Percentiles rank a stretch among this genome's conserved stretches.
Evolutionary conservation across 208 protist genomes (phyloP).

Genomic region (Crithidia sp.): DNA sequence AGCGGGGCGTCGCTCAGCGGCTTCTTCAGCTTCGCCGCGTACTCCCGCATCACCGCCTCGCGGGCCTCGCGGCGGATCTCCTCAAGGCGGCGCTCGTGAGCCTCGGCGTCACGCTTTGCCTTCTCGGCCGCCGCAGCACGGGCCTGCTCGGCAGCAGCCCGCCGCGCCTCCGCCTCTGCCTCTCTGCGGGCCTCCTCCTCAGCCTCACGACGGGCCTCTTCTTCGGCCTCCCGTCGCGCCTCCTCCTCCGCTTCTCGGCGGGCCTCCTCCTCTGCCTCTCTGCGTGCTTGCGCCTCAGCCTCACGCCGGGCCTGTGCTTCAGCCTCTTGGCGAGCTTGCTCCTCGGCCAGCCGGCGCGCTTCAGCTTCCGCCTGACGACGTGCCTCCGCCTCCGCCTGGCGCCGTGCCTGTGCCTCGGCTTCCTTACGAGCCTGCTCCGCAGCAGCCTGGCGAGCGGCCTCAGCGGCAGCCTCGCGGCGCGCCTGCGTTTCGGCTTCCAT

Average conservation of each 20-base stretch:
- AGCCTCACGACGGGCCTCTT: conserved; percentile 41
- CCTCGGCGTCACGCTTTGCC: conserved; percentile 32
- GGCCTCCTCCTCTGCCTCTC: conserved; percentile 64
- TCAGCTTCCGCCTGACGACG: conserved; percentile 36
- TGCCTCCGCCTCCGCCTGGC: conserved; percentile 56
- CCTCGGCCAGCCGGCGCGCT: conserved; percentile 41
- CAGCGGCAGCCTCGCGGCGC: not conserved
- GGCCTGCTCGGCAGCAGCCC: conserved; percentile 30
- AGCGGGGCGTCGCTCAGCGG: conserved; percentile 8
- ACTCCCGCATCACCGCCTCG: conserved; percentile 48
- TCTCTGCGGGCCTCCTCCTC: conserved; percentile 39
- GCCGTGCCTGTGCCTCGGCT: conserved; percentile 39
- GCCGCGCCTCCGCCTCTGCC: conserved; percentile 28
- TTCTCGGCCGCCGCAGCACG: conserved; percentile 27
- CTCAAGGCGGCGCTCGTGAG: conserved; percentile 31
- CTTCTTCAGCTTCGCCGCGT: conserved; percentile 39
- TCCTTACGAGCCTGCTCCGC: conserved; percentile 71
- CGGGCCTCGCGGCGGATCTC: conserved; percentile 47
- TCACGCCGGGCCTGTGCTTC: conserved; percentile 46
- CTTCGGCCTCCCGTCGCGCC: conserved; percentile 37
- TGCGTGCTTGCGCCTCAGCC: conserved; percentile 72
- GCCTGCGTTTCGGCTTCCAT: conserved; percentile 28
- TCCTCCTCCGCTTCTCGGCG: conserved; percentile 43
- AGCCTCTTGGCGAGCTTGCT: conserved; percentile 83
- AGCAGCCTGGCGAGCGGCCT: not conserved